Percentiles rank a stretch among this genome's conserved stretches.
These are phyloP conservation scores for Daldinia sp. DNA, from an alignment of 2,329 filamentous ascomycete genomes.

Conservation along the genomic window DNA sequence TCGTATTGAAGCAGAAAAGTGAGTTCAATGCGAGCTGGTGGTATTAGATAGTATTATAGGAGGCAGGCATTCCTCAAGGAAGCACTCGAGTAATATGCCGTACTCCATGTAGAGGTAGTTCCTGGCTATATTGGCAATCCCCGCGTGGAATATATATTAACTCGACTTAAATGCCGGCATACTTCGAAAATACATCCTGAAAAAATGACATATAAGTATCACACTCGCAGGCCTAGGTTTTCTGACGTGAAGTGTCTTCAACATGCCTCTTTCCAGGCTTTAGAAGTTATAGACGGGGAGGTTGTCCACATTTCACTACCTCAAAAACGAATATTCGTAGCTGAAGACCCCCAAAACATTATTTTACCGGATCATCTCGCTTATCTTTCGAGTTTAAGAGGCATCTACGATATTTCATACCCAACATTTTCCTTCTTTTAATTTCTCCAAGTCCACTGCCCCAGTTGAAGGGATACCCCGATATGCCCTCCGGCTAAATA, in stretches of 20 bases:
- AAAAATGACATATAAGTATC: too few species aligned
- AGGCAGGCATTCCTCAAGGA: not conserved
- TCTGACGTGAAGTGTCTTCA: too few species aligned
- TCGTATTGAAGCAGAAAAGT: not conserved
- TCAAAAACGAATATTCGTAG: not conserved
- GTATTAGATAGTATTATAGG: conserved; percentile 6
- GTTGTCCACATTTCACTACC: too few species aligned
- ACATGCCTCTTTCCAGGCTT: too few species aligned
- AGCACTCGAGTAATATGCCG: conserved; percentile 35
- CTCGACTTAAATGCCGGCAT: conserved; percentile 28
- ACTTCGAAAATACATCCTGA: not conserved
- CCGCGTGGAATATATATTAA: conserved; percentile 40
- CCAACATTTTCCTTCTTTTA: not conserved
- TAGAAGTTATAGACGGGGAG: too few species aligned
- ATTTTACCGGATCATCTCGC: not conserved
- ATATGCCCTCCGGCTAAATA: conserved; percentile 32
- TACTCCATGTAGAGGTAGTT: conserved; percentile 37
- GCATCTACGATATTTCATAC: not conserved
- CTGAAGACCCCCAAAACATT: not conserved
- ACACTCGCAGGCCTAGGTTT: too few species aligned
- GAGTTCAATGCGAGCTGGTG: not conserved
- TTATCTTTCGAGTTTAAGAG: not conserved
- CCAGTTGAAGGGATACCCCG: not conserved
- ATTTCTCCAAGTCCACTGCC: not conserved
- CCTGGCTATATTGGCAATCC: conserved; percentile 42